Conservation (phyloP, 2,329 filamentous ascomycete species). For the Exophiala aquamarina region DNA sequence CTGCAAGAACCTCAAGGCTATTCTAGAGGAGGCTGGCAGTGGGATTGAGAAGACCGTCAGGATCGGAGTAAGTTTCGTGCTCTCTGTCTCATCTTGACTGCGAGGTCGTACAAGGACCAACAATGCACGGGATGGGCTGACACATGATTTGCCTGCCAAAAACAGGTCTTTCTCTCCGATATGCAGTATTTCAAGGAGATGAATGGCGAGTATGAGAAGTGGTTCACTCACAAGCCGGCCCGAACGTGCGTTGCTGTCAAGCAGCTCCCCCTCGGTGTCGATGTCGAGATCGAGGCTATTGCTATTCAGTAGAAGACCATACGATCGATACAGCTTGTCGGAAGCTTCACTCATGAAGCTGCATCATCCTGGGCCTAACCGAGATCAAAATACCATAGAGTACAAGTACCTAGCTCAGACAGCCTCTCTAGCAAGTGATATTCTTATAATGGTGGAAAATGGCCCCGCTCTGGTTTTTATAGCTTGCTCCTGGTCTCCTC, state of each 20-base stretch:
- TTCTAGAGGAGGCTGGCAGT: slow-evolving; percentile 79
- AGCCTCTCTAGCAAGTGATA: no score
- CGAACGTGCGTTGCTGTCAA: slow-evolving; percentile 64
- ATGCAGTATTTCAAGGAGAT: slow-evolving; percentile 86
- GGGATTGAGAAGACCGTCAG: slow-evolving; percentile 81
- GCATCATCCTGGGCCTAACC: no score
- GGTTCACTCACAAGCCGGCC: slow-evolving; percentile 65
- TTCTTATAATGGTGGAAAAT: no score
- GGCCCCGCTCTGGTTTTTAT: slow-evolving; percentile 21
- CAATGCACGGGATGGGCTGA: neutral
- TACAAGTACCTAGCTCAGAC: no score
- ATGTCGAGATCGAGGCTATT: slow-evolving; percentile 65
- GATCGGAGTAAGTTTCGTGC: slow-evolving; percentile 59
- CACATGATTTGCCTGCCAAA: neutral
- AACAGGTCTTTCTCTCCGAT: slow-evolving; percentile 77
- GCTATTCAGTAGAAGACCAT: slow-evolving; percentile 53
- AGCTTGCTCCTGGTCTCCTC: slow-evolving; percentile 44
- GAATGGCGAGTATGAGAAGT: slow-evolving; percentile 71
- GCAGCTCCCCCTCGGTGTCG: slow-evolving; percentile 63
- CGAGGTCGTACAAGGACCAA: no score
- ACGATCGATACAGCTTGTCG: no score
- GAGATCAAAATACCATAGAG: no score
- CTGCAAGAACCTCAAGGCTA: slow-evolving; percentile 78
- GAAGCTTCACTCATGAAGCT: no score
- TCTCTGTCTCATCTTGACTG: slow-evolving; percentile 4